These are phyloP conservation scores for Eurotiales sp. DNA, from an alignment of 2,329 filamentous ascomycete species.

Conservation along the genomic window DNA sequence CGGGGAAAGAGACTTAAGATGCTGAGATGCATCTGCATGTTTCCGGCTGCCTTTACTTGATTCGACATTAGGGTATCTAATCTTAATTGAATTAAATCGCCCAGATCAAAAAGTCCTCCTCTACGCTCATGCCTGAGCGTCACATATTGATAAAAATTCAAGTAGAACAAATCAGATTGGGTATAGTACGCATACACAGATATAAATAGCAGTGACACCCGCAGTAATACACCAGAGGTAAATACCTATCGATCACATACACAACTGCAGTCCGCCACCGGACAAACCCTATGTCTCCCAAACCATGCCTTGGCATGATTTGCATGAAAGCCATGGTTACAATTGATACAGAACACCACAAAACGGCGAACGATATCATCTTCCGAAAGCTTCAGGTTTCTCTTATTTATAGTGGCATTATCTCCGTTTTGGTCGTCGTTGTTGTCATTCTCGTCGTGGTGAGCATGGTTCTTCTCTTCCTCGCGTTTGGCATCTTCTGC, in stretches of 20 bases:
- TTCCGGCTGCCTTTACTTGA: too few relatives aligned
- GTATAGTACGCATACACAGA: constrained; percentile 15
- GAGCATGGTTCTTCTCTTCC: constrained; percentile 11
- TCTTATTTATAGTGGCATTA: constrained; percentile 3
- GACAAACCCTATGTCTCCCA: constrained; percentile 34
- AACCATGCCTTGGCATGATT: constrained; percentile 63
- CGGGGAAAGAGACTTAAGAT: too few relatives aligned
- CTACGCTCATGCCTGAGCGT: too few relatives aligned
- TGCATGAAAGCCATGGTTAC: constrained; percentile 62
- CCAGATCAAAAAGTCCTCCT: too few relatives aligned
- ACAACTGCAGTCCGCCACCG: constrained; percentile 39
- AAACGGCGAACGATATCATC: constrained; percentile 52
- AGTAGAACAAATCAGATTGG: not conserved
- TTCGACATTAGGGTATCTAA: too few relatives aligned
- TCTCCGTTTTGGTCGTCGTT: not conserved
- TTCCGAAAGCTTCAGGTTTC: constrained; percentile 19
- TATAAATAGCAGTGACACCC: not conserved
- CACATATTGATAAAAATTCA: not conserved
- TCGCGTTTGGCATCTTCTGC: constrained; percentile 29
- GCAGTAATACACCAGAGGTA: not conserved
- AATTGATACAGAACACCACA: constrained; percentile 59
- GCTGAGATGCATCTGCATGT: too few relatives aligned
- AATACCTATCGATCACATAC: constrained; percentile 33
- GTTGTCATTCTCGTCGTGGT: not conserved
- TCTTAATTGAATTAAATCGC: too few relatives aligned